These are phyloP conservation scores for Cutaneotrichosporon sp. DNA, from an alignment of 1,284 basidiomycete genomes.

Conservation along the genomic window DNA sequence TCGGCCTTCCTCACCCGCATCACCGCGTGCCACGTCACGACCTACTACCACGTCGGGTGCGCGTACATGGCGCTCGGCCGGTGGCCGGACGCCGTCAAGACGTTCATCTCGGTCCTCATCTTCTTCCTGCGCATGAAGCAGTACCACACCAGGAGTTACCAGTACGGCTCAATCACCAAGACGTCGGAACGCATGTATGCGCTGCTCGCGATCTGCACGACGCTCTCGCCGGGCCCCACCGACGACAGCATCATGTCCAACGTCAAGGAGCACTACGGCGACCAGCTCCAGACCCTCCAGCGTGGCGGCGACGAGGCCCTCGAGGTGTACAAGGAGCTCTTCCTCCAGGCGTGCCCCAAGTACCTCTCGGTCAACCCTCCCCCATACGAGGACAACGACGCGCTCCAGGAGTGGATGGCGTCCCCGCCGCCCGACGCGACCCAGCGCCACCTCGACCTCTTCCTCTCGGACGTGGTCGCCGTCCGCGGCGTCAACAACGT, in stretches of 20 bases:
- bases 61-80: slow-evolving; percentile 94
- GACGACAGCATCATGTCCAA: slow-evolving; percentile 94
- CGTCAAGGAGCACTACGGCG: slow-evolving; percentile 89
- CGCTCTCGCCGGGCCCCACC: slow-evolving; percentile 81
- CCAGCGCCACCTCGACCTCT: slow-evolving; percentile 79
- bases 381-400: slow-evolving; percentile 79
- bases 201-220: slow-evolving; percentile 88
- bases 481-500: slow-evolving; percentile 79
- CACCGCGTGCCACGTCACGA: slow-evolving; percentile 82
- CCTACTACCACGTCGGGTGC: slow-evolving; percentile 92
- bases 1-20: slow-evolving; percentile 80
- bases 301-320: slow-evolving; percentile 69
- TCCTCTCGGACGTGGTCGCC: slow-evolving; percentile 73
- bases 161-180: slow-evolving; percentile 99
- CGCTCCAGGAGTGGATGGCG: slow-evolving; percentile 62
- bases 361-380: slow-evolving; percentile 94
- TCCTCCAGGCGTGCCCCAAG: slow-evolving; percentile 91
- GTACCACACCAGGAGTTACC: slow-evolving; percentile 93
- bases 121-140: slow-evolving; percentile 90
- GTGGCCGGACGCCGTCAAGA: slow-evolving; percentile 91
- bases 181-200: slow-evolving; percentile 98
- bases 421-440: slow-evolving; percentile 69
- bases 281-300: slow-evolving; percentile 84
- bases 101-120: slow-evolving; percentile 89
- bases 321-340: slow-evolving; percentile 89